phyloP scores from a whole-genome alignment of 306 rosid species.

The Amphicarpaea edgeworthii region DNA sequence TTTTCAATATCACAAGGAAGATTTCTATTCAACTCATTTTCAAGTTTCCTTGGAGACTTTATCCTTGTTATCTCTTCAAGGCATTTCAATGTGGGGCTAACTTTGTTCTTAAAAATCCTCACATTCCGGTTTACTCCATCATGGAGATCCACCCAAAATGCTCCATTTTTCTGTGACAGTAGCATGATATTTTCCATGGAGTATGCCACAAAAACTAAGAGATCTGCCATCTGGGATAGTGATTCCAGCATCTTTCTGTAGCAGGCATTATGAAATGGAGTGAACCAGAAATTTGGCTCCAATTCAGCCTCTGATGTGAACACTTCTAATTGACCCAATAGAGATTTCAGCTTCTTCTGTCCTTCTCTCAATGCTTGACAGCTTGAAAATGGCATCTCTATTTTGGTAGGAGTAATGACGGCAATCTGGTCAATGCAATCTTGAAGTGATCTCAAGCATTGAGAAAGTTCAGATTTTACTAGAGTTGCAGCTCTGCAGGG shows the following conservation, averaged over 20 bases:
- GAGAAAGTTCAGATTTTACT: slow-evolving; percentile 67
- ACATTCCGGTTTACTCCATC: slow-evolving; percentile 52
- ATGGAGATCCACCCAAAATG: slow-evolving; percentile 27
- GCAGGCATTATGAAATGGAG: slow-evolving; percentile 63
- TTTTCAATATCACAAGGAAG: slow-evolving; percentile 51
- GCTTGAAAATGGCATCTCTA: slow-evolving; percentile 41
- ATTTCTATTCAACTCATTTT: slow-evolving; percentile 44
- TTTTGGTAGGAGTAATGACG: slow-evolving; percentile 38
- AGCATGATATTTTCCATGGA: slow-evolving; percentile 55
- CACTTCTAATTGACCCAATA: slow-evolving; percentile 49
- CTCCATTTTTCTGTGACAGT: slow-evolving; percentile 41
- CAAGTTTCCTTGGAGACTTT: slow-evolving; percentile 44
- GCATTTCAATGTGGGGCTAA: slow-evolving; percentile 50
- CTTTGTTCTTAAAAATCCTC: slow-evolving; percentile 51
- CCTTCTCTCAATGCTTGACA: slow-evolving; percentile 49
- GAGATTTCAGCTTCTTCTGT: slow-evolving; percentile 56
- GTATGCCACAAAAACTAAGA: slow-evolving; percentile 52
- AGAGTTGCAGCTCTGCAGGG: slow-evolving; percentile 75
- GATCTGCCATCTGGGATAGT: slow-evolving; percentile 58
- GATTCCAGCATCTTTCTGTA: slow-evolving; percentile 64
- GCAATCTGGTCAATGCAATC: slow-evolving; percentile 55
- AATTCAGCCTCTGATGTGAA: slow-evolving; percentile 66
- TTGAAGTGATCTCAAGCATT: slow-evolving; percentile 54
- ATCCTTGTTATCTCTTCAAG: slow-evolving; percentile 49
- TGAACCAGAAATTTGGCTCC: slow-evolving; percentile 88